A percentile compares a stretch with the other conserved stretches of the same genome.
Evolutionary conservation across 306 rosid genomes (phyloP).

Genomic region (Dalbergia cochinchinensis): DNA sequence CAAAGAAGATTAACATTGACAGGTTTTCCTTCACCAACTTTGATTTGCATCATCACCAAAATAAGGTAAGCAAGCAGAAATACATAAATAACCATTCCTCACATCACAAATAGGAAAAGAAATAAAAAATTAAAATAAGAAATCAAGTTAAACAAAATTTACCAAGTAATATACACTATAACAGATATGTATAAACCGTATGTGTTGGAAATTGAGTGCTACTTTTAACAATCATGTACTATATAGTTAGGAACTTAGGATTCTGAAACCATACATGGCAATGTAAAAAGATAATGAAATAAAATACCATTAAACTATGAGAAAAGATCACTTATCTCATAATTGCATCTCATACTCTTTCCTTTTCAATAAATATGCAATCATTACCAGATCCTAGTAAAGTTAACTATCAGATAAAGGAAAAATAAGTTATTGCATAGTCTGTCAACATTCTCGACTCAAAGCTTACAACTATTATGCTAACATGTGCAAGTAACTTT

Average conservation of each 20-base stretch:
- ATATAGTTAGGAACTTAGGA: background rate
- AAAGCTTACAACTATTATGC: background rate
- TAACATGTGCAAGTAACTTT: constrained; percentile 7
- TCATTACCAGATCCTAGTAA: background rate
- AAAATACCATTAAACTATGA: background rate
- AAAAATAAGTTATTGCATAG: background rate
- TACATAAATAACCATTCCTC: too few species aligned
- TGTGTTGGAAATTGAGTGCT: background rate
- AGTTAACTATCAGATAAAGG: constrained; percentile 8
- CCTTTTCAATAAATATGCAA: background rate
- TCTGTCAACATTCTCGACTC: background rate
- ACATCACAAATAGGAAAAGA: background rate
- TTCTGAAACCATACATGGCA: background rate
- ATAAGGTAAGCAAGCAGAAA: background rate
- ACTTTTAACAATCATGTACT: background rate
- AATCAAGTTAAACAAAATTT: background rate
- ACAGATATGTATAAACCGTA: background rate
- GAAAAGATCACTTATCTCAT: constrained; percentile 6
- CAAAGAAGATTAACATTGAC: background rate
- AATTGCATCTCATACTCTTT: background rate
- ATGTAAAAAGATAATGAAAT: background rate
- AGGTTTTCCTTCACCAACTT: constrained; percentile 7
- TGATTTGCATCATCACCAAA: constrained; percentile 28
- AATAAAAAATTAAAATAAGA: background rate
- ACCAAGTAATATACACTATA: background rate